Base-by-base conservation (phyloP, 2,329 filamentous ascomycete genomes). In the Penicillium hordei region DNA sequence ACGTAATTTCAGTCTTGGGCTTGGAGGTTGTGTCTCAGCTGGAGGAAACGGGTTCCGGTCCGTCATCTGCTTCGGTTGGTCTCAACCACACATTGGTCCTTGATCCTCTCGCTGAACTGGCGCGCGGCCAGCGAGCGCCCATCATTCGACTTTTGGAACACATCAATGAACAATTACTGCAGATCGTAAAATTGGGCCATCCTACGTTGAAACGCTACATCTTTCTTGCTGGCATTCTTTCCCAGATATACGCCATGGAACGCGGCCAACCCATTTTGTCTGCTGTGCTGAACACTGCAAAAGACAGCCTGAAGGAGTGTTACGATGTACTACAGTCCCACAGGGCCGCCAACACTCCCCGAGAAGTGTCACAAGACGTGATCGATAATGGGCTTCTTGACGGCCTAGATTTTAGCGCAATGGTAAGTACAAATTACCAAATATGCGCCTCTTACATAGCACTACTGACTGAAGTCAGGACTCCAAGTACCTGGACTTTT, bases 21-120 rank as follows among this genome's bases (percentile, higher is more conserved):
- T 49, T 67, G 12, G 66, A 70, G 49, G 49, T 67, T 25, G 51
- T 63, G 33, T 62, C 59, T n/a, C 66, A 70, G 39, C 48, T 68
- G n/a, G 67, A 65, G 49, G 66, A 70, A 48, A 55, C 54, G 29
- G 44, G 23, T 40, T 55, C 53, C 13, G 29, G 48, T 25, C 44
- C 42, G 21, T 27, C 46, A n/a, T 55, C 27, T 42, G 52, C 38
- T 27, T 21, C 36, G 23, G 19, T 34, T 29, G 50, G 39, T 25
- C 34, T 27, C 48, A 48, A 44, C 12, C 33, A 45, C 25, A 17
- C 43, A 44, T 55, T 46, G 33, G 43, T 36, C 40, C 25, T 29
- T 19, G 60, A 64, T 31, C 52, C 54, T 21, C 36, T 62, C 3
- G 39, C 42, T 45, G 55, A 64, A 54, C 44, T 62, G 42, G 52